These are phyloP conservation scores for Coemansia sp. DNA, from an alignment of 192 early-diverging fungal species.

Conservation along the genomic window DNA sequence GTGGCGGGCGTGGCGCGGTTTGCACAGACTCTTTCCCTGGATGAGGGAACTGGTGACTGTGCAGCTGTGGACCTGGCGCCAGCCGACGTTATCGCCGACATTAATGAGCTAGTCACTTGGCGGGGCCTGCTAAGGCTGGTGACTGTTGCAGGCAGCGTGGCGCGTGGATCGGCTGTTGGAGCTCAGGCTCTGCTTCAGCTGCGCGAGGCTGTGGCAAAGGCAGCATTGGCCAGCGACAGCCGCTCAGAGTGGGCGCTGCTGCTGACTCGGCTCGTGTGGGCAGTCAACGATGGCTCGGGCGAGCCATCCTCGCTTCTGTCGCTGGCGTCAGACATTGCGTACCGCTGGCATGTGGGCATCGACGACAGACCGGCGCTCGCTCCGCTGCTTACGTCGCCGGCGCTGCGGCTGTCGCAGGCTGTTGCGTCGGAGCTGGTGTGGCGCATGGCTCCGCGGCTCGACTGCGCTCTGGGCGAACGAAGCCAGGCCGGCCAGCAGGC, in stretches of 20 bases:
- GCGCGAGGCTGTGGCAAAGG: not conserved
- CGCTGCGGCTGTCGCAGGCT: conserved; percentile 9
- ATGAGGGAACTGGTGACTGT: not conserved
- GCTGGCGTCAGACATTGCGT: conserved; percentile 23
- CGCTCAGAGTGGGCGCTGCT: conserved; percentile 28
- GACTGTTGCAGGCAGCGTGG: conserved; percentile 4
- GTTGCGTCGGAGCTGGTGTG: conserved; percentile 37
- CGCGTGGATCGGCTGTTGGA: not conserved
- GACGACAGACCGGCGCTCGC: not conserved
- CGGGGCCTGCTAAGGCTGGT: conserved; percentile 4
- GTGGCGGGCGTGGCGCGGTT: conserved; percentile 22
- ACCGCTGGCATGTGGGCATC: conserved; percentile 21
- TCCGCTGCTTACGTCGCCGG: conserved; percentile 5
- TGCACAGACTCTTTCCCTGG: conserved; percentile 3
- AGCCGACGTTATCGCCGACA: conserved; percentile 19
- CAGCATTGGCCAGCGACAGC: conserved; percentile 1
- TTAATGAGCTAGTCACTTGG: conserved; percentile 20
- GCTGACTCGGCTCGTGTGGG: conserved; percentile 32
- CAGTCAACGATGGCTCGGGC: conserved; percentile 11
- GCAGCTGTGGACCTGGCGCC: conserved; percentile 1
- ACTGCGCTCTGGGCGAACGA: conserved; percentile 16
- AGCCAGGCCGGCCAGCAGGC: not conserved
- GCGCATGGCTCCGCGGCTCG: conserved; percentile 11
- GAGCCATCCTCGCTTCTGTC: conserved; percentile 4
- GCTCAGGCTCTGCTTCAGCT: not conserved